phyloP scores from a whole-genome alignment of 192 early-diverging fungal genomes.

The Haplosporangium gracile region DNA sequence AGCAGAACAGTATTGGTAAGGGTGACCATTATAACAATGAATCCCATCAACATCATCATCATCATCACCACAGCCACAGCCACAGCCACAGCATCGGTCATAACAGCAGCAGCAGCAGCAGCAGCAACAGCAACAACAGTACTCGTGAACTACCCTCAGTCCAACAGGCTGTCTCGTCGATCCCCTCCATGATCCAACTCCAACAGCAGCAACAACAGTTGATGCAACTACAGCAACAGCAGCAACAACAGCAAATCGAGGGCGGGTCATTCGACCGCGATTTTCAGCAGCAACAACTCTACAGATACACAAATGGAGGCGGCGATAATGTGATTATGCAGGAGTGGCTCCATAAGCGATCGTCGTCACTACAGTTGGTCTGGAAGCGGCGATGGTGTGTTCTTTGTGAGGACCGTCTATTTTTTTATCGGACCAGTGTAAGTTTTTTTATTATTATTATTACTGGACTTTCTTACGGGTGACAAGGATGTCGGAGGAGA shows the following conservation, averaged over 20 bases:
- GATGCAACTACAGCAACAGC: constrained; percentile 1
- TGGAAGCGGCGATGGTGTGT: constrained; percentile 57
- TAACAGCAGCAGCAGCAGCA: neutral
- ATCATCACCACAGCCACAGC: constrained; percentile 5
- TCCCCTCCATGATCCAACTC: constrained; percentile 21
- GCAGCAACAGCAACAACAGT: neutral
- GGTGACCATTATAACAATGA: neutral
- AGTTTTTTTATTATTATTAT: constrained; percentile 8
- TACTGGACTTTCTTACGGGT: neutral
- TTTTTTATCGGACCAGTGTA: constrained; percentile 46
- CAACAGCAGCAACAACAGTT: constrained; percentile 5
- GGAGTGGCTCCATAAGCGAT: constrained; percentile 54
- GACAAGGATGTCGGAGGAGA: neutral
- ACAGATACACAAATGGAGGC: neutral
- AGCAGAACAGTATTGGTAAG: constrained; percentile 15
- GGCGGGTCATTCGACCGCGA: neutral
- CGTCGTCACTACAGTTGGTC: constrained; percentile 38
- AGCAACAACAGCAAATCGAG: neutral
- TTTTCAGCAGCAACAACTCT: neutral
- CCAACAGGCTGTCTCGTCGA: constrained; percentile 29
- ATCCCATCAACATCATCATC: neutral
- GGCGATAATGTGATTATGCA: constrained; percentile 35
- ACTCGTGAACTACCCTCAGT: constrained; percentile 22
- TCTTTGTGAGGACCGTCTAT: constrained; percentile 31
- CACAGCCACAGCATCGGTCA: constrained; percentile 8